These are phyloP conservation scores for Trifolium repens DNA, from an alignment of 306 rosid species.

Conservation along the genomic window DNA sequence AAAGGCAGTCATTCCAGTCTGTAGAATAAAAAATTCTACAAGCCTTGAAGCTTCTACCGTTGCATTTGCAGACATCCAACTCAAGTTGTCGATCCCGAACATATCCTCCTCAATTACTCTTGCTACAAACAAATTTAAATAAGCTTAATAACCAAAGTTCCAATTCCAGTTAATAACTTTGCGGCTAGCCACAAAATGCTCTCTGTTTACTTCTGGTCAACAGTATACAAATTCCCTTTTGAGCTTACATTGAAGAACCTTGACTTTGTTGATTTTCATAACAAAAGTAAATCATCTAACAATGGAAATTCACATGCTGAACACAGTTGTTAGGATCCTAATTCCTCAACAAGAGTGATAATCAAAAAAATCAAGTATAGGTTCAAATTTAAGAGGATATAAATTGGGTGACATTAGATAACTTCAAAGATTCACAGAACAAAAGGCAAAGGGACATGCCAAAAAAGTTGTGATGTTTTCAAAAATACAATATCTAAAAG, in stretches of 20 bases:
- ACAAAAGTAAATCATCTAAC: constrained; percentile 28
- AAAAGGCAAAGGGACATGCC: constrained; percentile 21
- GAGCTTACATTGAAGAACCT: constrained; percentile 28
- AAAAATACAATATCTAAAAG: constrained; percentile 11
- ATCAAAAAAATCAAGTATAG: constrained; percentile 13
- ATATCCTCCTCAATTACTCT: constrained; percentile 95
- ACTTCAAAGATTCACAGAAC: constrained; percentile 16
- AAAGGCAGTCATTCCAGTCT: constrained; percentile 97
- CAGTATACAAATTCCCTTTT: not conserved
- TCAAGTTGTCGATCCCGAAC: constrained; percentile 93
- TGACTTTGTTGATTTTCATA: constrained; percentile 14
- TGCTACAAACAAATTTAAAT: constrained; percentile 57
- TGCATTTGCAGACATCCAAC: constrained; percentile 96
- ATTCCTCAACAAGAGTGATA: constrained; percentile 22
- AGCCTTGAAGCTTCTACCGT: constrained; percentile 81
- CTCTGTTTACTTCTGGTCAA: constrained; percentile 18
- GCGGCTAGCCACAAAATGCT: constrained; percentile 30
- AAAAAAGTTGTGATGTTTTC: constrained; percentile 1
- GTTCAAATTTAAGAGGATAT: constrained; percentile 15
- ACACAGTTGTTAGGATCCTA: constrained; percentile 35
- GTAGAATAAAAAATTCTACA: constrained; percentile 86
- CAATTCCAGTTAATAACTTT: constrained; percentile 23
- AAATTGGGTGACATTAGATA: not conserved
- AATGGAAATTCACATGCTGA: constrained; percentile 36
- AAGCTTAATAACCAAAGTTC: constrained; percentile 35